A percentile compares a stretch with the other conserved stretches of the same genome.
These are phyloP conservation scores for Dictyostelium purpureum DNA, from an alignment of 78 protist genomes.

Conservation along the genomic window DNA sequence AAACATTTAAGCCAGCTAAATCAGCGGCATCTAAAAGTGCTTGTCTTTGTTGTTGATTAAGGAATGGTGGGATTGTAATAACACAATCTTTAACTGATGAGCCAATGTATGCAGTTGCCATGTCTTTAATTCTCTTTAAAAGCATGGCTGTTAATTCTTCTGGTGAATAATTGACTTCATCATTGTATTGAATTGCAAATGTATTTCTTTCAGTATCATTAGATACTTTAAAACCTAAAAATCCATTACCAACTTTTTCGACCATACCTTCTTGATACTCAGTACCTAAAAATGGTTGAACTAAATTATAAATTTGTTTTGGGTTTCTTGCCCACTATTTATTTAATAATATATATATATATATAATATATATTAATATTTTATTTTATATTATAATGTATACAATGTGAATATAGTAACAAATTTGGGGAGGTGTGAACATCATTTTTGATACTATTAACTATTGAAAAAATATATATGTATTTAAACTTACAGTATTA, in stretches of 20 bases:
- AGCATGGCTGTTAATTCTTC: slow-evolving; percentile 78
- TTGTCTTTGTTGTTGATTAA: slow-evolving; percentile 80
- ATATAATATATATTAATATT: too few species aligned
- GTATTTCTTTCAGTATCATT: slow-evolving; percentile 67
- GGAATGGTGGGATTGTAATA: slow-evolving; percentile 84
- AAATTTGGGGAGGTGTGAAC: too few species aligned
- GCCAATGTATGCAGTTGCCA: slow-evolving; percentile 26
- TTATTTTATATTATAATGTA: too few species aligned
- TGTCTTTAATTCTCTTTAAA: slow-evolving; percentile 13
- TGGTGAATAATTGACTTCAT: slow-evolving; percentile 23
- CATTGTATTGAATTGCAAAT: slow-evolving; percentile 9
- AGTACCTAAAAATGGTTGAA: slow-evolving; percentile 27
- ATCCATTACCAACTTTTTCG: slow-evolving; percentile 35
- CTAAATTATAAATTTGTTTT: slow-evolving; percentile 38
- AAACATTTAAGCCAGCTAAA: slow-evolving; percentile 75
- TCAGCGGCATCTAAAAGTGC: slow-evolving; percentile 85
- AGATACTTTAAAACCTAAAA: slow-evolving; percentile 35
- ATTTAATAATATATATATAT: too few species aligned
- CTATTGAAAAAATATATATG: too few species aligned
- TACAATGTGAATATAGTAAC: too few species aligned
- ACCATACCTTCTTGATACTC: slow-evolving; percentile 12
- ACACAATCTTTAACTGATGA: slow-evolving; percentile 44
- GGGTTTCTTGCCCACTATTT: slow-evolving; percentile 77
- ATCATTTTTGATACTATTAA: too few species aligned
- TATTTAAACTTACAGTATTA: slow-evolving; percentile 51